phyloP scores from a whole-genome alignment of 805 yeast species.

The Suhomyces pyralidae region DNA sequence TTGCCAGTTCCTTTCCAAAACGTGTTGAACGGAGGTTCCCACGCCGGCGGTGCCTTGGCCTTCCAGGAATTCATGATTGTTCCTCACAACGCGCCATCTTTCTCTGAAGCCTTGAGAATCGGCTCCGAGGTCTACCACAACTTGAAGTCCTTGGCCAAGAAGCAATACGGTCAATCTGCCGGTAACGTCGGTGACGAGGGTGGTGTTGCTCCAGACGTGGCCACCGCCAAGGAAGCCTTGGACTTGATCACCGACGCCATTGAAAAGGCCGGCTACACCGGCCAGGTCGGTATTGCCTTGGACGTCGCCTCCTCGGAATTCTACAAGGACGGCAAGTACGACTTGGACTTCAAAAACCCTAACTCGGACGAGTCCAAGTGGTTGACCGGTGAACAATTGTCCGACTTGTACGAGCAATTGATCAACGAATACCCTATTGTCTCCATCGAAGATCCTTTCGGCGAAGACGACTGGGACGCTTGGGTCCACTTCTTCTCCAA shows the following conservation, averaged over 20 bases:
- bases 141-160: conserved; percentile 88
- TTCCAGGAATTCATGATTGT: conserved; percentile 99
- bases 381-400: conserved; percentile 86
- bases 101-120: conserved; percentile 93
- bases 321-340: conserved; percentile 95
- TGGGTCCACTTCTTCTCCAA: conserved; percentile 83
- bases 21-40: conserved; percentile 99
- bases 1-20: conserved; percentile 99
- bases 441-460: conserved; percentile 98
- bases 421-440: conserved; percentile 93
- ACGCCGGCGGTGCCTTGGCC: conserved; percentile 99
- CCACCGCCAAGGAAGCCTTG: conserved; percentile 94
- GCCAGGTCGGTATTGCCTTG: conserved; percentile 86
- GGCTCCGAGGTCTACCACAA: conserved; percentile 98
- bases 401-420: conserved; percentile 76
- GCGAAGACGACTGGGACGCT: conserved; percentile 99
- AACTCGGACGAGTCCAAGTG: conserved; percentile 85
- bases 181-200: conserved; percentile 99
- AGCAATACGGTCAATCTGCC: conserved; percentile 95
- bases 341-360: conserved; percentile 98
- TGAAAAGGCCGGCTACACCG: conserved; percentile 92
- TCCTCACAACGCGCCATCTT: conserved; percentile 85
- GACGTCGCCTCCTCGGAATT: conserved; percentile 98
- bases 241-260: conserved; percentile 91
- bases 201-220: conserved; percentile 99